Conservation (phyloP, 805 yeast species). For the Saccharomycopsis fermentans region DNA sequence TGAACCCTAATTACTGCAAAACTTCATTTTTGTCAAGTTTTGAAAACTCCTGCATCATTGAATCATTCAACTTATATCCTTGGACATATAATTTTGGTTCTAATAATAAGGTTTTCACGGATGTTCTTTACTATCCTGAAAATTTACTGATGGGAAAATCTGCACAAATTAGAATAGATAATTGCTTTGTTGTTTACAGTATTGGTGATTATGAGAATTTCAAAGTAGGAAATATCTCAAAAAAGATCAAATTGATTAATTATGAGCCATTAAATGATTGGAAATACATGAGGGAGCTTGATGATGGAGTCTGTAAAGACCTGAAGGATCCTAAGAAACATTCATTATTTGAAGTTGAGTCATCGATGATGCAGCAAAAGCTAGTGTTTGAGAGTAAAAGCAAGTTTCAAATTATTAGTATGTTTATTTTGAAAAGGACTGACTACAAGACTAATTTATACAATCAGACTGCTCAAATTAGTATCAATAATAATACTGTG, state of each 20-base stretch:
- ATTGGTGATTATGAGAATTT: constrained; percentile 5
- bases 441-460: constrained; percentile 1
- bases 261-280: constrained; percentile 15
- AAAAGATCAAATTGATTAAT: constrained; percentile 9
- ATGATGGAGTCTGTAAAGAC: neutral
- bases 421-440: constrained; percentile 8
- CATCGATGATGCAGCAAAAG: constrained; percentile 2
- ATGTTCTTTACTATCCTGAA: constrained; percentile 41
- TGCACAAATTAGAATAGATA: constrained; percentile 4
- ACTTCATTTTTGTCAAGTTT: constrained; percentile 11
- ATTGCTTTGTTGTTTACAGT: constrained; percentile 8
- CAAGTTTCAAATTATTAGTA: constrained; percentile 9
- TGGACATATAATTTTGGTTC: constrained; percentile 32
- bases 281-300: constrained; percentile 11
- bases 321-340: neutral
- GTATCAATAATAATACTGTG: constrained; percentile 24
- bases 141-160: constrained; percentile 20
- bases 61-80: constrained; percentile 35
- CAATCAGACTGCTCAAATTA: constrained; percentile 2
- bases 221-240: constrained; percentile 8
- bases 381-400: constrained; percentile 4
- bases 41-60: constrained; percentile 35
- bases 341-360: constrained; percentile 5
- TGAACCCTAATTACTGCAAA: constrained; percentile 24
- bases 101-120: constrained; percentile 31